phyloP scores from a whole-genome alignment of 106 monocot species.

The Dendrobium huoshanense region DNA sequence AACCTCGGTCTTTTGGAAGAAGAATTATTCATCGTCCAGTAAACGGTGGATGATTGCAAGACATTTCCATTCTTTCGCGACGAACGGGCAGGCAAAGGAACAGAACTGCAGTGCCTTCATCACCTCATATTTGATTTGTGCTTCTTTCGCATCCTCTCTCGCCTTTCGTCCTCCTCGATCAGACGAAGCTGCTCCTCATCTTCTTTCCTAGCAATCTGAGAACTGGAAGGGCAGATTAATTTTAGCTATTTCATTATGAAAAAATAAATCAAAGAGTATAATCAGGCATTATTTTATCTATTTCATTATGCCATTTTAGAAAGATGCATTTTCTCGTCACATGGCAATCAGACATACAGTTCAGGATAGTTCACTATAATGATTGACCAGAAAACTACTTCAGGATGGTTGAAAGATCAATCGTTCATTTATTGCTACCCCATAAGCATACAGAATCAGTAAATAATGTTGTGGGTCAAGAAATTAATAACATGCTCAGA shows the following conservation, averaged over 20 bases:
- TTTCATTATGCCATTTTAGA: too few relatives aligned
- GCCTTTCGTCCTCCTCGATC: constrained; percentile 46
- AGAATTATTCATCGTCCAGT: background rate
- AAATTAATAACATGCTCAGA: too few relatives aligned
- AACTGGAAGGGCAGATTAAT: constrained; percentile 21
- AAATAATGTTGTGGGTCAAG: too few relatives aligned
- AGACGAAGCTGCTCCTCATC: constrained; percentile 56
- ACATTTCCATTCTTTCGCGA: background rate
- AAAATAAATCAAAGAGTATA: too few relatives aligned
- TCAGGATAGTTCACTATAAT: too few relatives aligned
- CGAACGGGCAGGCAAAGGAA: background rate
- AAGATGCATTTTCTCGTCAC: too few relatives aligned
- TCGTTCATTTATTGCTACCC: too few relatives aligned
- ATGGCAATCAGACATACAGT: too few relatives aligned
- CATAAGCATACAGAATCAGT: too few relatives aligned
- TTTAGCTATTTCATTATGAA: background rate
- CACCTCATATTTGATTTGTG: constrained; percentile 18
- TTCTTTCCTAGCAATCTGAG: constrained; percentile 40
- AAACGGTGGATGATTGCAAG: background rate
- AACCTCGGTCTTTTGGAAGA: background rate
- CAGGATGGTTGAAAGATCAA: too few relatives aligned
- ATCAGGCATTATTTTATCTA: too few relatives aligned
- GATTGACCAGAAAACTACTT: too few relatives aligned
- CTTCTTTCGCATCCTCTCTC: constrained; percentile 49
- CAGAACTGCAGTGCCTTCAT: background rate